Percentiles rank a stretch among this genome's conserved stretches.
Evolutionary conservation across 73 alveolate genomes (phyloP).

Genomic region (Paramecium sonneborni): DNA sequence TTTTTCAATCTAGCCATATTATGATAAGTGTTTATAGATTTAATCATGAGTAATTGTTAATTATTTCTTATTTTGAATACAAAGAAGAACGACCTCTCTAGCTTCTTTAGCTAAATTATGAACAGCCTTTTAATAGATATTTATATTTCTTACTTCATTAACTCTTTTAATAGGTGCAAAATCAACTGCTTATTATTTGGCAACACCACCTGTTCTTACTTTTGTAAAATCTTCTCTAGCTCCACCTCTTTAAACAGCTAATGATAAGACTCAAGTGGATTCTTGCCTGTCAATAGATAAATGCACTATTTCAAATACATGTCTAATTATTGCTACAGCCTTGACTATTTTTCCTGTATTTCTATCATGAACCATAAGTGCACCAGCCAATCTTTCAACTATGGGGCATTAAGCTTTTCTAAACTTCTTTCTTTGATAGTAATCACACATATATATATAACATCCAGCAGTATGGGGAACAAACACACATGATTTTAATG

Average conservation of each 20-base stretch:
- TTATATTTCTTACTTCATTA: constrained; percentile 77
- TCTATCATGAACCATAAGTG: constrained; percentile 97
- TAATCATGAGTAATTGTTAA: not conserved
- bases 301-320: constrained; percentile 95
- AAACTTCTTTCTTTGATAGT: constrained; percentile 95
- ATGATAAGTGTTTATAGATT: not conserved
- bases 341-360: constrained; percentile 98
- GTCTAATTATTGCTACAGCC: constrained; percentile 96
- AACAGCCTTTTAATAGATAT: no score
- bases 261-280: constrained; percentile 96
- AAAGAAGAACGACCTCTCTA: not conserved
- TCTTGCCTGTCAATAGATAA: constrained; percentile 94
- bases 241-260: constrained; percentile 97
- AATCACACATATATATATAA: no score
- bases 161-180: constrained; percentile 99
- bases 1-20: not conserved
- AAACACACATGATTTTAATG: constrained; percentile 79
- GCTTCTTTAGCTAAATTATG: no score
- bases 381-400: constrained; percentile 93
- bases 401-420: constrained; percentile 98
- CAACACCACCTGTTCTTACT: constrained; percentile 99
- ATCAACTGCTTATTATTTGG: constrained; percentile 98
- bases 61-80: not conserved
- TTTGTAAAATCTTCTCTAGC: constrained; percentile 99
- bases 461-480: constrained; percentile 99